Percentiles rank a stretch among this genome's conserved stretches.
Evolutionary conservation across 2,329 filamentous ascomycete species (phyloP).

Genomic region (Stromatinia cepivora): DNA sequence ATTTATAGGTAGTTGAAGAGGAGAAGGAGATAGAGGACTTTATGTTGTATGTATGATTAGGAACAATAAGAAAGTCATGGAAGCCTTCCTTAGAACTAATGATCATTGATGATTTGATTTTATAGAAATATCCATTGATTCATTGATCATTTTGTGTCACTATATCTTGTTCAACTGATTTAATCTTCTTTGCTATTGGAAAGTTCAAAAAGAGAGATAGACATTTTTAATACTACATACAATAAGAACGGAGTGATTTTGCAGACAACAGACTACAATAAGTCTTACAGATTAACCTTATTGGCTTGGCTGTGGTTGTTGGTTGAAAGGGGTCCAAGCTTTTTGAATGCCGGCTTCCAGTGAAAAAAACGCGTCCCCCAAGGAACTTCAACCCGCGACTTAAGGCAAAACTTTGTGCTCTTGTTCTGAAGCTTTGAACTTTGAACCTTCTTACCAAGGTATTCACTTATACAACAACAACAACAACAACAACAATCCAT

Average conservation of each 20-base stretch:
- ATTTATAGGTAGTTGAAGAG: not conserved
- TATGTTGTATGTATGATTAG: not conserved
- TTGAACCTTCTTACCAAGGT: not conserved
- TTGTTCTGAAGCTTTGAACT: not conserved
- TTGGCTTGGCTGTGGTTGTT: too few relatives aligned
- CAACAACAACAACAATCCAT: not conserved
- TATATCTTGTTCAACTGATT: not conserved
- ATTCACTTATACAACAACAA: not conserved
- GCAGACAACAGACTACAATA: too few relatives aligned
- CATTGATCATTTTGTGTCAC: not conserved
- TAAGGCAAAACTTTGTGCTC: not conserved
- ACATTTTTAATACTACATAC: not conserved
- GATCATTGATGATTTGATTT: not conserved
- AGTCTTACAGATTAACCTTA: too few relatives aligned
- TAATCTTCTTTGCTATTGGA: not conserved
- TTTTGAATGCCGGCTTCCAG: not conserved
- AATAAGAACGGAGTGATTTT: too few relatives aligned
- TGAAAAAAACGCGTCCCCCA: conserved; percentile 2
- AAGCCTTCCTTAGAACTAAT: not conserved
- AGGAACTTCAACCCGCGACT: conserved; percentile 9
- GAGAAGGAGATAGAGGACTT: not conserved
- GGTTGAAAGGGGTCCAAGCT: conserved; percentile 4
- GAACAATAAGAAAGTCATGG: not conserved
- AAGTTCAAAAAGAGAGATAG: not conserved
- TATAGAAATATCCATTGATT: not conserved